These are phyloP conservation scores for Amphirosellinia nigrospora DNA, from an alignment of 495 filamentous ascomycete species.

Conservation along the genomic window DNA sequence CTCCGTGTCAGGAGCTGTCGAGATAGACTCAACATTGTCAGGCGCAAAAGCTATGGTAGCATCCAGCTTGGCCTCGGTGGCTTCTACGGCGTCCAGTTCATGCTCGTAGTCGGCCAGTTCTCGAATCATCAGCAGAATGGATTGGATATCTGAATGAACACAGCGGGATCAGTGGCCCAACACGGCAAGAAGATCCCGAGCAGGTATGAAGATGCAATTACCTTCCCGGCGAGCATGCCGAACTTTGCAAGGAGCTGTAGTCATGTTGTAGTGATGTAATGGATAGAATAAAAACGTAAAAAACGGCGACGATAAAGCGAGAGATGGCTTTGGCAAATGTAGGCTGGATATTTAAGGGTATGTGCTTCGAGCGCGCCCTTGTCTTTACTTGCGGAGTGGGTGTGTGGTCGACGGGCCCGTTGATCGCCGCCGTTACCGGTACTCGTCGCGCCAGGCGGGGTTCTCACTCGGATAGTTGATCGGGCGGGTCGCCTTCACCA, in stretches of 20 bases:
- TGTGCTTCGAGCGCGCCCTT: constrained; percentile 3
- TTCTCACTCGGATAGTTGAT: background rate
- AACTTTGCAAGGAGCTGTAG: constrained; percentile 31
- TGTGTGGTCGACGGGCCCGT: background rate
- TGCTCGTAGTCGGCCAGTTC: constrained; percentile 90
- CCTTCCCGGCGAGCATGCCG: constrained; percentile 39
- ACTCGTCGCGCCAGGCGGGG: background rate
- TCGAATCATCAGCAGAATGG: constrained; percentile 81
- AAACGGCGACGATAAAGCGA: background rate
- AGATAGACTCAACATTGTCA: constrained; percentile 41
- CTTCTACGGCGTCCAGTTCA: constrained; percentile 74
- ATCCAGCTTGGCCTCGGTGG: constrained; percentile 74
- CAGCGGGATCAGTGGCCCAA: background rate
- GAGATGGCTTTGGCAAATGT: background rate
- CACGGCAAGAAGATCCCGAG: background rate
- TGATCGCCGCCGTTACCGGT: constrained; percentile 19
- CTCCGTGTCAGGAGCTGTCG: constrained; percentile 48
- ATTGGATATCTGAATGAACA: constrained; percentile 69
- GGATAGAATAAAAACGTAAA: background rate
- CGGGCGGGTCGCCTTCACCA: background rate
- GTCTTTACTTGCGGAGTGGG: constrained; percentile 6
- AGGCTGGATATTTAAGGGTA: background rate
- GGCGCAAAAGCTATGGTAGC: constrained; percentile 79
- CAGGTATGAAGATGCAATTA: constrained; percentile 9
- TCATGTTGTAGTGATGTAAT: constrained; percentile 22